Percentiles rank a stretch among this genome's conserved stretches.
These are phyloP conservation scores for Tolypocladium sp. DNA, from an alignment of 2,329 filamentous ascomycete species.

Conservation along the genomic window DNA sequence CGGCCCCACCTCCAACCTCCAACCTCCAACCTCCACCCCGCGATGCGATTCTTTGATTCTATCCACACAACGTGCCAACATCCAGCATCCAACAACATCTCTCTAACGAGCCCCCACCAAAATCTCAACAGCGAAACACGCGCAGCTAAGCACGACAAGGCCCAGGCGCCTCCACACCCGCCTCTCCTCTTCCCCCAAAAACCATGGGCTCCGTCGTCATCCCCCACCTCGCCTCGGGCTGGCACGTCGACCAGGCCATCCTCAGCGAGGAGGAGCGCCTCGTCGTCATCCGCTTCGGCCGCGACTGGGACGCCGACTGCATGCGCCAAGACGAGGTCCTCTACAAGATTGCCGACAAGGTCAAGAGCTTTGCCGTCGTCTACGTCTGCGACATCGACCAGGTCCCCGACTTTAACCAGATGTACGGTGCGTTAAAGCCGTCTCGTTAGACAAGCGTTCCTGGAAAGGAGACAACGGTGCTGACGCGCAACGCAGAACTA, in stretches of 20 bases:
- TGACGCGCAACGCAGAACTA: constrained; percentile 36
- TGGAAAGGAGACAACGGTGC: background rate
- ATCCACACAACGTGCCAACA: too few species aligned
- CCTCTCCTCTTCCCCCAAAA: background rate
- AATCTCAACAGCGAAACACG: background rate
- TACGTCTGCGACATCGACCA: constrained; percentile 91
- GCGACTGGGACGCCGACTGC: constrained; percentile 70
- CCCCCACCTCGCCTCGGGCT: constrained; percentile 82
- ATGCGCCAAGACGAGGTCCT: constrained; percentile 82
- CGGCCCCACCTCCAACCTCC: background rate
- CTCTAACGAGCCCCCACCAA: background rate
- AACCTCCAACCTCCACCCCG: background rate
- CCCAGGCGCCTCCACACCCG: background rate
- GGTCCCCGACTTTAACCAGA: constrained; percentile 87
- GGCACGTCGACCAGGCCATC: constrained; percentile 98
- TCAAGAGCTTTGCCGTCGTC: constrained; percentile 89
- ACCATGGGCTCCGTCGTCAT: constrained; percentile 76
- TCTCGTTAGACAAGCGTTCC: background rate
- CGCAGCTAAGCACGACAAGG: background rate
- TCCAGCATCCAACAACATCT: background rate
- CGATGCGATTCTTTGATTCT: background rate
- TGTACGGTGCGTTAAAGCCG: constrained; percentile 55
- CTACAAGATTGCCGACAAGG: constrained; percentile 83
- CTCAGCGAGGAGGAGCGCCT: constrained; percentile 80
- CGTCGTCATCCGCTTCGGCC: constrained; percentile 87